phyloP scores from a whole-genome alignment of 345 rosid genomes.

The Mangifera indica region DNA sequence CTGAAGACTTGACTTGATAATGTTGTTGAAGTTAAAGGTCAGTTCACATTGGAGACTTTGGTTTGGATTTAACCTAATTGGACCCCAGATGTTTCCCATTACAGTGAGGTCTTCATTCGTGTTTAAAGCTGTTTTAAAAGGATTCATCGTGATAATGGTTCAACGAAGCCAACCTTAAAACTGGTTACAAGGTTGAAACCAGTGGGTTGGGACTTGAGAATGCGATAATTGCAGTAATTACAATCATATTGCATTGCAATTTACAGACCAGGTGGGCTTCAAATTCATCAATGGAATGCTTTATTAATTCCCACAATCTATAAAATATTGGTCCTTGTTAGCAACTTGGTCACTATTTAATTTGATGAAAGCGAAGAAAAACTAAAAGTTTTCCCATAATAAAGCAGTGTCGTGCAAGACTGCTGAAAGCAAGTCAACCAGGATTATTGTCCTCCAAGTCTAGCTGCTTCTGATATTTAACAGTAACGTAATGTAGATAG shows the following conservation, averaged over 20 bases:
- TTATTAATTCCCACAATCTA: background rate
- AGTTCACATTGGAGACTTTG: background rate
- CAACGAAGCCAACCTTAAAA: background rate
- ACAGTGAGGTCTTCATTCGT: too few species aligned
- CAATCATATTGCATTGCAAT: conserved; percentile 6
- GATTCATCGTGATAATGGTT: background rate
- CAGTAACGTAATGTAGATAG: too few species aligned
- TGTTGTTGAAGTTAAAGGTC: too few species aligned
- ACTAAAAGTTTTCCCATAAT: too few species aligned
- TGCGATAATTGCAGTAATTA: background rate
- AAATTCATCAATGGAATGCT: background rate
- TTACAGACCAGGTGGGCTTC: background rate
- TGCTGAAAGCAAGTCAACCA: background rate
- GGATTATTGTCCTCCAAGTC: too few species aligned
- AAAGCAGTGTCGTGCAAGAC: background rate
- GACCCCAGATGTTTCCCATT: too few species aligned
- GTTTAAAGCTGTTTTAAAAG: background rate
- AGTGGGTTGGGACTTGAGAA: too few species aligned
- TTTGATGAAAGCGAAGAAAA: background rate
- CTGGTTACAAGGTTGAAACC: too few species aligned
- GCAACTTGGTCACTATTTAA: background rate
- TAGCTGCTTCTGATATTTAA: too few species aligned
- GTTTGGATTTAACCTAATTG: background rate
- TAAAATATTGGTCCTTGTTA: background rate
- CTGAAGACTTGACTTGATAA: too few species aligned